These are phyloP conservation scores for Saprolegnia diclina DNA, from an alignment of 352 stramenopile species.

Conservation along the genomic window DNA sequence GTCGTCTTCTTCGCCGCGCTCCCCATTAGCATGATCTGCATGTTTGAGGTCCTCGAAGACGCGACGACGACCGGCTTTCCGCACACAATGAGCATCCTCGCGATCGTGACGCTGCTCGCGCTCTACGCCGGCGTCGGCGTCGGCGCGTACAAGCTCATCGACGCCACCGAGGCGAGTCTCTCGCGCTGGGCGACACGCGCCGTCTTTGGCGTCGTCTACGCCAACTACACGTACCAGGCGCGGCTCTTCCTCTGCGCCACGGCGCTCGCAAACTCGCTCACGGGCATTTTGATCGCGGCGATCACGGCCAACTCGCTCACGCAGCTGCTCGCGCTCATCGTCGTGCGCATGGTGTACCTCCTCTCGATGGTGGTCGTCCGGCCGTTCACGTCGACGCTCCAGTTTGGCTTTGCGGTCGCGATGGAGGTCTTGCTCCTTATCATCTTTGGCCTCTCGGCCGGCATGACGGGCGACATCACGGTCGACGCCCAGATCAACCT, in stretches of 20 bases:
- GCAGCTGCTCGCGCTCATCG: conserved; percentile 52
- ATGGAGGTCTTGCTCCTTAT: conserved; percentile 15
- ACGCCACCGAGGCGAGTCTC: conserved; percentile 50
- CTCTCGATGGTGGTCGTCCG: conserved; percentile 41
- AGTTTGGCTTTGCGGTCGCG: not conserved
- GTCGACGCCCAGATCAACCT: not conserved
- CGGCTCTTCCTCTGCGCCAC: conserved; percentile 64
- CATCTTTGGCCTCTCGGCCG: not conserved
- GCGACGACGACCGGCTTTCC: conserved; percentile 30
- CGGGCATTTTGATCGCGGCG: conserved; percentile 48
- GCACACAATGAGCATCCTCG: conserved; percentile 34
- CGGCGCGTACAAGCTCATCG: conserved; percentile 45
- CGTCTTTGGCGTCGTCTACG: conserved; percentile 58
- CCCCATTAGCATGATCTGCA: conserved; percentile 50
- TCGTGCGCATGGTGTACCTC: conserved; percentile 47
- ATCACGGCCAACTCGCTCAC: conserved; percentile 43
- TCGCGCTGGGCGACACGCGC: conserved; percentile 52
- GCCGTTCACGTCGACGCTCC: conserved; percentile 31
- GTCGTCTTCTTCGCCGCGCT: conserved; percentile 60
- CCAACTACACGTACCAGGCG: conserved; percentile 48
- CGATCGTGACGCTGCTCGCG: conserved; percentile 41
- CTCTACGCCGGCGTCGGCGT: conserved; percentile 41
- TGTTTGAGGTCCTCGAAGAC: conserved; percentile 66
- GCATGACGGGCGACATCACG: conserved; percentile 3
- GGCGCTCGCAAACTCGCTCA: conserved; percentile 49